Conservation (phyloP, 305 asterid genomes). For the Rubia tinctorum region DNA sequence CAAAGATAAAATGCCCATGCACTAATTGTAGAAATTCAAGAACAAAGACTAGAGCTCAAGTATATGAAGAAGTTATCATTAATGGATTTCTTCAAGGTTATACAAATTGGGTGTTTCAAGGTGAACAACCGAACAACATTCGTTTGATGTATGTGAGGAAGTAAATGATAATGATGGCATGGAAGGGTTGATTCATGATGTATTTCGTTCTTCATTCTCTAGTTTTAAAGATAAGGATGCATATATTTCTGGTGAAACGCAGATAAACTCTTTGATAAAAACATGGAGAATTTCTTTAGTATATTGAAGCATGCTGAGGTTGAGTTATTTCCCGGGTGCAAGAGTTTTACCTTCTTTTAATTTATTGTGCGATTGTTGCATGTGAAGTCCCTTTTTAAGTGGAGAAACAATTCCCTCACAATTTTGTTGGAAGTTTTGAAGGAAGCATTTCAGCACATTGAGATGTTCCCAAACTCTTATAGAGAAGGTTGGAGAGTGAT, state of each 20-base stretch:
- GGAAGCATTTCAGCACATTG: neutral
- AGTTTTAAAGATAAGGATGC: neutral
- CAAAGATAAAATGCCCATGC: constrained; percentile 3
- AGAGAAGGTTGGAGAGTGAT: neutral
- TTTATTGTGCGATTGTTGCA: neutral
- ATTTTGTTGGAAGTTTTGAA: neutral
- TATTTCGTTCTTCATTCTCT: neutral
- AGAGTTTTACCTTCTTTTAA: neutral
- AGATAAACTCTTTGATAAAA: neutral
- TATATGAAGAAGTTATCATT: neutral
- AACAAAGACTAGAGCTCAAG: neutral
- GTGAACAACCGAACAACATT: neutral
- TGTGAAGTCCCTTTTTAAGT: neutral
- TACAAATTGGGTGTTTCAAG: neutral
- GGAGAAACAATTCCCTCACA: neutral
- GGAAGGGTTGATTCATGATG: neutral
- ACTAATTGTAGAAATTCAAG: neutral
- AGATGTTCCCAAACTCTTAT: neutral
- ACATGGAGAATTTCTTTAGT: neutral
- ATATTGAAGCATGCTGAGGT: neutral
- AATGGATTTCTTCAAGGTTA: neutral
- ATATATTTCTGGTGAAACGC: neutral
- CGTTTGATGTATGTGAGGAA: neutral
- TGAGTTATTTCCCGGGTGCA: neutral
- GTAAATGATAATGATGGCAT: neutral